Conservation (phyloP, 257 asterid species). For the Lavandula angustifolia region DNA sequence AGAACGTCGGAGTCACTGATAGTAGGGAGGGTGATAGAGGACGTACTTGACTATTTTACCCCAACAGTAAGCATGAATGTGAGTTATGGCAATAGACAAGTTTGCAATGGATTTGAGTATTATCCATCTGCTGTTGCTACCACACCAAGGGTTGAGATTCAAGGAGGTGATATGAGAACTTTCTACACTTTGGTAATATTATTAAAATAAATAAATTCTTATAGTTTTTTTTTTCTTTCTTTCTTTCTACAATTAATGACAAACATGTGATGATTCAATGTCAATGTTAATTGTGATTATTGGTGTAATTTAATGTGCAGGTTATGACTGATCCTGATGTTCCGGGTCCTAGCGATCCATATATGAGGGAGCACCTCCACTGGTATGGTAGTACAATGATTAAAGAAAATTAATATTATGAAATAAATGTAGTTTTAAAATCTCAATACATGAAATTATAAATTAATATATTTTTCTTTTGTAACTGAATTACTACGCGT, state of each 20-base stretch:
- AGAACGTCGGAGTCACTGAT: slow-evolving; percentile 52
- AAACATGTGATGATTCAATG: too few species aligned
- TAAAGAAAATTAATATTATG: too few species aligned
- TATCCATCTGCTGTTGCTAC: slow-evolving; percentile 62
- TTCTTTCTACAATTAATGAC: too few species aligned
- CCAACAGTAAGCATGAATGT: slow-evolving; percentile 45
- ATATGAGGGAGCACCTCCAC: slow-evolving; percentile 79
- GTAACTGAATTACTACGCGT: background rate
- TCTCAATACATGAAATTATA: too few species aligned
- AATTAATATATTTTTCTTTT: slow-evolving; percentile 7
- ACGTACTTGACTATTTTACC: slow-evolving; percentile 57
- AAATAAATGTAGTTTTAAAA: too few species aligned
- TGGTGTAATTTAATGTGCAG: slow-evolving; percentile 36
- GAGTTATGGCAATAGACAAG: slow-evolving; percentile 49
- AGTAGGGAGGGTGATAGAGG: slow-evolving; percentile 73
- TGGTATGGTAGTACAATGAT: slow-evolving; percentile 42
- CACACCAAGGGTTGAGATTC: slow-evolving; percentile 54
- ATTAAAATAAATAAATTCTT: too few species aligned
- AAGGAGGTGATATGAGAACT: slow-evolving; percentile 57
- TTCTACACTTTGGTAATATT: slow-evolving; percentile 60
- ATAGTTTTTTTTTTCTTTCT: too few species aligned
- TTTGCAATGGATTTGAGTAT: slow-evolving; percentile 65
- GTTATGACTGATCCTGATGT: slow-evolving; percentile 89
- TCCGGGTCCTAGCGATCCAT: slow-evolving; percentile 92
- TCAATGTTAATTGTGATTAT: background rate